These are phyloP conservation scores for Erythrophleum fordii DNA, from an alignment of 306 rosid species.

Conservation along the genomic window DNA sequence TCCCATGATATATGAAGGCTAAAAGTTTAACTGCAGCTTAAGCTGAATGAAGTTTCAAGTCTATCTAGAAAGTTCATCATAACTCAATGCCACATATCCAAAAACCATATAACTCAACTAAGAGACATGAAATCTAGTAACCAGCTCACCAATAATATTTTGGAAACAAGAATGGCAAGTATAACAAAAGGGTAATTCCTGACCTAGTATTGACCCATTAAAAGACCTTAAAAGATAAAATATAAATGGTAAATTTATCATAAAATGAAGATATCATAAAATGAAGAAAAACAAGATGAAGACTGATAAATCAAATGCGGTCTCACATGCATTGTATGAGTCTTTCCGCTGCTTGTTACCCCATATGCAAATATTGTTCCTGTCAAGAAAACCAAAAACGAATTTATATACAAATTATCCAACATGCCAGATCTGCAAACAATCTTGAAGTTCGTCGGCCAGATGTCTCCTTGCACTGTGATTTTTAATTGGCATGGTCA, in stretches of 20 bases:
- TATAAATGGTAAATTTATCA: neutral
- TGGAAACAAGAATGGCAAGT: conserved; percentile 25
- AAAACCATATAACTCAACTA: neutral
- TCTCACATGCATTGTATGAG: conserved; percentile 99
- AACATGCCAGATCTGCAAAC: conserved; percentile 35
- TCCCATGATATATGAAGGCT: neutral
- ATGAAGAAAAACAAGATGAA: conserved; percentile 34
- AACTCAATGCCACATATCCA: neutral
- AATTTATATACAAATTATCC: conserved; percentile 28
- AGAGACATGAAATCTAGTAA: conserved; percentile 19
- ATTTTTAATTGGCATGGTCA: conserved; percentile 29
- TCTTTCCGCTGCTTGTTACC: conserved; percentile 99
- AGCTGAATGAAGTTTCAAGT: conserved; percentile 2
- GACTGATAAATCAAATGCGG: conserved; percentile 29
- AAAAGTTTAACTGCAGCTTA: conserved; percentile 23
- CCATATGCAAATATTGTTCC: conserved; percentile 99
- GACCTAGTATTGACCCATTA: conserved; percentile 15
- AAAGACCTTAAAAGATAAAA: conserved; percentile 11
- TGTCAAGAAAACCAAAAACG: conserved; percentile 47
- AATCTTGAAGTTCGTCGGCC: conserved; percentile 36
- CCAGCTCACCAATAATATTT: conserved; percentile 25
- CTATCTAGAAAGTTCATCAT: conserved; percentile 22
- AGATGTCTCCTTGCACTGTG: conserved; percentile 13
- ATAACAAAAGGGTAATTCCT: neutral
- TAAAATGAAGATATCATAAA: too few relatives aligned